Evolutionary conservation across 768 basidiomycete genomes (phyloP).

Genomic region (Phanerochaete sordida): DNA sequence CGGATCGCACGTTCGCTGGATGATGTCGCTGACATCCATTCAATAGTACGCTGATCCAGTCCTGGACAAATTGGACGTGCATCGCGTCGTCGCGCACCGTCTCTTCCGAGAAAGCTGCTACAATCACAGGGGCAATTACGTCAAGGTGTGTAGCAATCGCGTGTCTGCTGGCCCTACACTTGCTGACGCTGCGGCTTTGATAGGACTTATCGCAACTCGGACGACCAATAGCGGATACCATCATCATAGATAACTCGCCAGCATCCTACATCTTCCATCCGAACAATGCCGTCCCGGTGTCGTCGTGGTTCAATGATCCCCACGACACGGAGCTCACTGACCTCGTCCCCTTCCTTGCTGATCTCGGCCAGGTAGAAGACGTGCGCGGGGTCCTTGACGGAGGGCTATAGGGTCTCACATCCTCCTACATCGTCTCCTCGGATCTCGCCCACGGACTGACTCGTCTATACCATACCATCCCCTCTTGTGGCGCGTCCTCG

Average conservation of each 20-base stretch:
- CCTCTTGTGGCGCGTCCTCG: conserved; percentile 11
- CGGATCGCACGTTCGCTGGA: conserved; percentile 6
- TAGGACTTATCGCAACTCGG: conserved; percentile 98
- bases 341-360: conserved; percentile 89
- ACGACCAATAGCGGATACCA: conserved; percentile 87
- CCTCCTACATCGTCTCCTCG: background rate
- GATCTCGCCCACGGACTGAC: conserved; percentile 7
- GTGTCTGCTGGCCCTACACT: background rate
- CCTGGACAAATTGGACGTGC: conserved; percentile 91
- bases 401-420: conserved; percentile 19
- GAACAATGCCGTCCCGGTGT: conserved; percentile 98
- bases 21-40: background rate
- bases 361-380: conserved; percentile 81
- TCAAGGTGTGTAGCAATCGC: conserved; percentile 64
- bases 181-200: background rate
- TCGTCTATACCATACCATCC: conserved; percentile 14
- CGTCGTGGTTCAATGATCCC: conserved; percentile 99
- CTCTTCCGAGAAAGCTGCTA: conserved; percentile 98
- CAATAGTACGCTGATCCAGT: conserved; percentile 97
- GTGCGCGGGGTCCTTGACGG: conserved; percentile 55
- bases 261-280: conserved; percentile 99
- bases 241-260: conserved; percentile 98
- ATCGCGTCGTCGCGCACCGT: conserved; percentile 90
- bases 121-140: conserved; percentile 98
- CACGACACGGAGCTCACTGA: conserved; percentile 98